Conservation (phyloP, 2,329 filamentous ascomycete species). For the Thermomyces lanuginosus region DNA sequence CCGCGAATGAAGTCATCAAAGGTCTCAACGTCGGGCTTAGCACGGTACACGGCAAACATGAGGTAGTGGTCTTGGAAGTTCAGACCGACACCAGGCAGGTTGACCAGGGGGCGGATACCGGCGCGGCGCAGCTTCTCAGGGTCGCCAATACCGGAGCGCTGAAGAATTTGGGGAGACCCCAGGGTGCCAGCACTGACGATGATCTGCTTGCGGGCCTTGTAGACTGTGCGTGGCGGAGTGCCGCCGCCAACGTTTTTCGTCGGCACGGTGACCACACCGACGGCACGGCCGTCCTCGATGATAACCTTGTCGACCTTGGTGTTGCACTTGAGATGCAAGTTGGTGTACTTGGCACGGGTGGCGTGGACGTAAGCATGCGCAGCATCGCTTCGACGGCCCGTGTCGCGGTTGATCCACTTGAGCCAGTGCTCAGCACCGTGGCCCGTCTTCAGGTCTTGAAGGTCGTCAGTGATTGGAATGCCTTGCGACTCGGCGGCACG, state of each 20-base stretch:
- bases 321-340: constrained; percentile 56
- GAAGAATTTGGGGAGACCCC: constrained; percentile 57
- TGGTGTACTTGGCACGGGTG: constrained; percentile 52
- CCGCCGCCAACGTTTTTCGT: constrained; percentile 51
- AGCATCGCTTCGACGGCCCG: constrained; percentile 56
- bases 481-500: constrained; percentile 56
- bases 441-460: constrained; percentile 47
- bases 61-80: constrained; percentile 68
- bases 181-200: constrained; percentile 58
- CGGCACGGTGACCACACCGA: constrained; percentile 52
- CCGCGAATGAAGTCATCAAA: constrained; percentile 70
- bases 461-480: constrained; percentile 58
- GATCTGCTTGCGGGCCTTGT: constrained; percentile 56
- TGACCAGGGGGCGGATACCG: constrained; percentile 52
- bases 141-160: constrained; percentile 59
- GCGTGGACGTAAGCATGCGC: constrained; percentile 66
- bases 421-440: constrained; percentile 68
- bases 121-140: constrained; percentile 52
- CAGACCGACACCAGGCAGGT: constrained; percentile 56
- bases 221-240: constrained; percentile 39
- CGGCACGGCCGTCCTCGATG: constrained; percentile 54
- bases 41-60: constrained; percentile 53
- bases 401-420: constrained; percentile 61
- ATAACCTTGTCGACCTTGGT: constrained; percentile 66
- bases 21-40: constrained; percentile 58